Evolutionary conservation across 2,329 filamentous ascomycete species (phyloP), one percentile per base, ranked within the genome.

Genomic region (Amylocarpus encephaloides): DNA sequence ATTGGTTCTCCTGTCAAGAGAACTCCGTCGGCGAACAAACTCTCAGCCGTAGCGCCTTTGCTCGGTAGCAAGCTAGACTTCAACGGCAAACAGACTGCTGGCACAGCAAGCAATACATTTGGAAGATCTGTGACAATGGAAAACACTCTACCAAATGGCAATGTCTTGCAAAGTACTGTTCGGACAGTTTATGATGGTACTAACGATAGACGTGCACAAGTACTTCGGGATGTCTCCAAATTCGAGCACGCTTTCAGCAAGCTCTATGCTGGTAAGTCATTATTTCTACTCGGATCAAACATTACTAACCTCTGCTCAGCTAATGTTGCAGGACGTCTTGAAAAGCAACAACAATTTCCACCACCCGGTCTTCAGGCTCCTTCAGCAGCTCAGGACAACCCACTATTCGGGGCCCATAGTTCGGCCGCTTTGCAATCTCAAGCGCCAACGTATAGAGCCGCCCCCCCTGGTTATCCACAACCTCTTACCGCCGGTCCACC

Each of bases 401-500:
- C 60, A 1, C 43, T 63, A 2, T 55, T 54, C 30, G 46, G 50
- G 38, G 46, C 55, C 2, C 52, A 52, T 15, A 40, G 16, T 29
- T 26, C 7, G 22, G 4, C 22, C 22, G 26, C 33, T 22, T 33
- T 43, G 15, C 18, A 26, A 18, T 33, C 13, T 12, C 33, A 49
- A 16, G 36, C 46, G 34, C 15, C 51, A 33, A 33, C 39, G 26
- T 15, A 39, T 16, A 35, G 43, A 12, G 26, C 42, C 16, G 43
- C 32, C 40, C 55, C 48, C 30, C 53, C 52, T 35, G 63, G 62
- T 46, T 63, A 62, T 32, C 64, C 62, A 43, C 60, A 61, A 26
- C 64, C 65, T 29, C 57, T 67, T 6, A 66, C 63, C n/a, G 65
- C 65, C 19, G 65, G 65, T 18, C 65, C 65, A 43, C 65, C 65